Evolutionary conservation across 768 basidiomycete species (phyloP).

Genomic region (Phanerochaete carnosa): DNA sequence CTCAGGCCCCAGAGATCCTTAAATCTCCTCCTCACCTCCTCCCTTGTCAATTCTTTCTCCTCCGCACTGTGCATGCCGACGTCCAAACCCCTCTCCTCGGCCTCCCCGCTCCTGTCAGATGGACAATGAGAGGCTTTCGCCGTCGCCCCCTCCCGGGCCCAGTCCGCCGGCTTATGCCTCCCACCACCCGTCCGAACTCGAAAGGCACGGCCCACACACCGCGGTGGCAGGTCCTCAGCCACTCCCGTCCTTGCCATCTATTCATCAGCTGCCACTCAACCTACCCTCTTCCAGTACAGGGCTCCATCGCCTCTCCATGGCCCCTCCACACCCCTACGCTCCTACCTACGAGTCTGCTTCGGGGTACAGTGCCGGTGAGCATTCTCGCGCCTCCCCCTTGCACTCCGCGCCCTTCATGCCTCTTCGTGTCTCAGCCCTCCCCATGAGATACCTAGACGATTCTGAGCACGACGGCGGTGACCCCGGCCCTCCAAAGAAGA

Average conservation of each 20-base stretch:
- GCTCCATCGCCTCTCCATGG: slow-evolving; percentile 25
- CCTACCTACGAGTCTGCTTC: not conserved
- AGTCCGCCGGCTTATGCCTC: slow-evolving; percentile 17
- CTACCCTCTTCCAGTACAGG: slow-evolving; percentile 48
- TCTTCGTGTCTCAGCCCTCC: not conserved
- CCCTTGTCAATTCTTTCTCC: slow-evolving; percentile 12
- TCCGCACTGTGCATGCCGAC: slow-evolving; percentile 13
- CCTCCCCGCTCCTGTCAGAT: slow-evolving; percentile 18
- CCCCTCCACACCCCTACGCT: slow-evolving; percentile 25
- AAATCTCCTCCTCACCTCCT: slow-evolving; percentile 17
- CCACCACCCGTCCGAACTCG: slow-evolving; percentile 17
- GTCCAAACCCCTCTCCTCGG: slow-evolving; percentile 4
- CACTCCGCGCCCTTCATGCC: not conserved
- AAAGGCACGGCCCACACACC: slow-evolving; percentile 9
- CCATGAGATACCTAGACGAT: slow-evolving; percentile 30
- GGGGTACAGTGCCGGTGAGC: not conserved
- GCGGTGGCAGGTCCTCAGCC: not conserved
- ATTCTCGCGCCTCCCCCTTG: not conserved
- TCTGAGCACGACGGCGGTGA: slow-evolving; percentile 56
- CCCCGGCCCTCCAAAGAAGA: slow-evolving; percentile 74
- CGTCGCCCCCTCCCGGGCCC: slow-evolving; percentile 21
- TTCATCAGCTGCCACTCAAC: slow-evolving; percentile 65
- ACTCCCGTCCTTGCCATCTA: slow-evolving; percentile 52
- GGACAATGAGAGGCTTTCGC: slow-evolving; percentile 36
- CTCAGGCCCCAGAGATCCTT: slow-evolving; percentile 13